Evolutionary conservation across 1,284 basidiomycete species (phyloP).

Genomic region (Inonotus hispidus): DNA sequence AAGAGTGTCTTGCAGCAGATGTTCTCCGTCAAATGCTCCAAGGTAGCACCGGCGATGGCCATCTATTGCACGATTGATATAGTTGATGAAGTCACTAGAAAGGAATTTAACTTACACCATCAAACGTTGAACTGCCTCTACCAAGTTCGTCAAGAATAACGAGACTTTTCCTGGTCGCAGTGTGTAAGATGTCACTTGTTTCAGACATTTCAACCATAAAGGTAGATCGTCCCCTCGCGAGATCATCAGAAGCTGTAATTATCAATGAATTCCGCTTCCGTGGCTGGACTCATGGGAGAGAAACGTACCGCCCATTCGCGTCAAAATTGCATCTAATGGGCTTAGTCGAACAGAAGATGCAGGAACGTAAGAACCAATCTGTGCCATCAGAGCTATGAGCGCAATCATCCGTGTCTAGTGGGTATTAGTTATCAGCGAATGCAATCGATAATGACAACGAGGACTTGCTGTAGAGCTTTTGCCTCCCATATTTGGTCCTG

Average conservation of each 20-base stretch:
- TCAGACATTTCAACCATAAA: conserved; percentile 97
- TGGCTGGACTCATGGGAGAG: conserved; percentile 1
- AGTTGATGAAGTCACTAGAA: neutral
- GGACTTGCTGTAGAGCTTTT: conserved; percentile 71
- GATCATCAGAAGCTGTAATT: conserved; percentile 73
- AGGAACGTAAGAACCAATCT: conserved; percentile 69
- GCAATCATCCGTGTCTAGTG: conserved; percentile 48
- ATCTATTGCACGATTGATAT: conserved; percentile 43
- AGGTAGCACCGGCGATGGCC: conserved; percentile 76
- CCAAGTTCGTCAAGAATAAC: conserved; percentile 88
- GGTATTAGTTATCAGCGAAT: neutral
- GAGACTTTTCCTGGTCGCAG: conserved; percentile 66
- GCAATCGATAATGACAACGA: neutral
- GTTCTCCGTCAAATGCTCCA: conserved; percentile 64
- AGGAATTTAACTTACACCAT: conserved; percentile 53
- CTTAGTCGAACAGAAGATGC: conserved; percentile 68
- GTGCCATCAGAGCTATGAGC: conserved; percentile 56
- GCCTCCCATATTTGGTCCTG: conserved; percentile 79
- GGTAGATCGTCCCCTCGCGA: conserved; percentile 81
- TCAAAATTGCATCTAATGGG: conserved; percentile 80
- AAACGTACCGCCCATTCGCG: conserved; percentile 73
- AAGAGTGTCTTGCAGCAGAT: conserved; percentile 82
- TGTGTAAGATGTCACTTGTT: conserved; percentile 83
- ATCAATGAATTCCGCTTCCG: conserved; percentile 1
- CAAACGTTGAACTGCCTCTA: conserved; percentile 79